Conservation (phyloP, 2,329 filamentous ascomycete species). For the Allantophomopsis cytisporea region DNA sequence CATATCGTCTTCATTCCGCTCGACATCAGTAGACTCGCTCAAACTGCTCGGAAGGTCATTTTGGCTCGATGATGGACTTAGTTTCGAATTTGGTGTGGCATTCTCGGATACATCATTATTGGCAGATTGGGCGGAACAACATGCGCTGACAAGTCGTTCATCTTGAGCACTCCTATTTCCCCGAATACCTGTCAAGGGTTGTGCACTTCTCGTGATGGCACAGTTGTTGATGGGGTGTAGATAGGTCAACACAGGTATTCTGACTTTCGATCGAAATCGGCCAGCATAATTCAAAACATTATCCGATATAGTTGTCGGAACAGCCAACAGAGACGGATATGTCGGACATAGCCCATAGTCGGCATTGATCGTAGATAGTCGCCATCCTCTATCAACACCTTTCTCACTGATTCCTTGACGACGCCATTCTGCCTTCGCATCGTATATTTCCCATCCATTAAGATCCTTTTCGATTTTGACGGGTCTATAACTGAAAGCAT, state of each 20-base stretch:
- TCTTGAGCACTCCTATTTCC: conserved; percentile 90
- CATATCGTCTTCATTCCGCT: conserved; percentile 56
- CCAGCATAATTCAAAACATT: conserved; percentile 91
- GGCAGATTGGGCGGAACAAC: conserved; percentile 59
- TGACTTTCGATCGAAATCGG: conserved; percentile 73
- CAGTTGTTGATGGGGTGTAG: conserved; percentile 96
- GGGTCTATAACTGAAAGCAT: conserved; percentile 78
- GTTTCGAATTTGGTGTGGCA: conserved; percentile 13
- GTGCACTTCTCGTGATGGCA: conserved; percentile 88
- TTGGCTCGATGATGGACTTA: conserved; percentile 34
- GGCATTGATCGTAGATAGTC: conserved; percentile 77
- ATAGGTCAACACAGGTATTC: conserved; percentile 84
- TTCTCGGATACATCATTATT: conserved; percentile 9
- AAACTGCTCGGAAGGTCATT: conserved; percentile 24
- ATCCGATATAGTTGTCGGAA: conserved; percentile 87
- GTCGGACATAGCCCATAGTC: conserved; percentile 89
- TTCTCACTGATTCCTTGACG: conserved; percentile 80
- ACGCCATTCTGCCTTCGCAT: conserved; percentile 72
- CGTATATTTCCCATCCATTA: conserved; percentile 75
- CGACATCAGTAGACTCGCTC: conserved; percentile 31
- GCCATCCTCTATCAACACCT: conserved; percentile 70
- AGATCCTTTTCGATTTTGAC: conserved; percentile 59
- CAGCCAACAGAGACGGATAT: conserved; percentile 74
- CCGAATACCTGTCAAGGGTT: conserved; percentile 76
- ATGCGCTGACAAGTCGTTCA: conserved; percentile 83